Percentiles rank a stretch among this genome's conserved stretches.
phyloP scores from a whole-genome alignment of 2,329 filamentous ascomycete species.

The Xylariaceae sp. region DNA sequence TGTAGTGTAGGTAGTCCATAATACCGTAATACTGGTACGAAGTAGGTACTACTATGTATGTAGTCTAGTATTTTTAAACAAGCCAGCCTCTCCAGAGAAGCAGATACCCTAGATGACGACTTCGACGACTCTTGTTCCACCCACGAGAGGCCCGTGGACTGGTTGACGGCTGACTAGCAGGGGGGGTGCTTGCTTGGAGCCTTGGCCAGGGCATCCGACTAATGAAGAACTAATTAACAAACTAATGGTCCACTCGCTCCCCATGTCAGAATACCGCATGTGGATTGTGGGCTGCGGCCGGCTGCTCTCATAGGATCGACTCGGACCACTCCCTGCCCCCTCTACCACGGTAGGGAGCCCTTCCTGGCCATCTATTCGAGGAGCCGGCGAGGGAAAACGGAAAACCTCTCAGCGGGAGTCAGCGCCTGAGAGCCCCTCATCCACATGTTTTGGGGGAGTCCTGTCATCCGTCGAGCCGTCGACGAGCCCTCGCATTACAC shows the following conservation, averaged over 20 bases:
- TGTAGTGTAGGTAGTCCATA: too few species aligned
- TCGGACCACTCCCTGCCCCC: constrained; percentile 31
- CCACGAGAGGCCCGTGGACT: constrained; percentile 9
- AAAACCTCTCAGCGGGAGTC: constrained; percentile 24
- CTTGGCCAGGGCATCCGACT: constrained; percentile 24
- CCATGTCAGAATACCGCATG: constrained; percentile 15
- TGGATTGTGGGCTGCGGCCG: constrained; percentile 28
- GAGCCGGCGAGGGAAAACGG: constrained; percentile 30
- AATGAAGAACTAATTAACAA: constrained; percentile 13
- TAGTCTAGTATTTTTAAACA: background rate
- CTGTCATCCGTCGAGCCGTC: constrained; percentile 25
- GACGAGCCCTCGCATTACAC: constrained; percentile 26
- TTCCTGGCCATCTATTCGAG: constrained; percentile 32
- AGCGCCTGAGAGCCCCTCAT: constrained; percentile 30
- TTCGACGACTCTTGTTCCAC: constrained; percentile 26
- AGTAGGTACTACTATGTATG: background rate
- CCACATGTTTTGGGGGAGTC: constrained; percentile 25
- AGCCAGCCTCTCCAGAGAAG: constrained; percentile 23
- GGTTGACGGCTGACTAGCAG: constrained; percentile 30
- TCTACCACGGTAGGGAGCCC: constrained; percentile 28
- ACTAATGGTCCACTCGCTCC: constrained; percentile 23
- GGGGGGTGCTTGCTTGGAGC: constrained; percentile 10
- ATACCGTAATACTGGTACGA: too few species aligned
- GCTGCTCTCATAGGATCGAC: constrained; percentile 33
- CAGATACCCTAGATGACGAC: constrained; percentile 14